Percentiles rank a stretch among this genome's conserved stretches.
phyloP scores from a whole-genome alignment of 148 eudicot species.

The Heliamphora exappendiculata region DNA sequence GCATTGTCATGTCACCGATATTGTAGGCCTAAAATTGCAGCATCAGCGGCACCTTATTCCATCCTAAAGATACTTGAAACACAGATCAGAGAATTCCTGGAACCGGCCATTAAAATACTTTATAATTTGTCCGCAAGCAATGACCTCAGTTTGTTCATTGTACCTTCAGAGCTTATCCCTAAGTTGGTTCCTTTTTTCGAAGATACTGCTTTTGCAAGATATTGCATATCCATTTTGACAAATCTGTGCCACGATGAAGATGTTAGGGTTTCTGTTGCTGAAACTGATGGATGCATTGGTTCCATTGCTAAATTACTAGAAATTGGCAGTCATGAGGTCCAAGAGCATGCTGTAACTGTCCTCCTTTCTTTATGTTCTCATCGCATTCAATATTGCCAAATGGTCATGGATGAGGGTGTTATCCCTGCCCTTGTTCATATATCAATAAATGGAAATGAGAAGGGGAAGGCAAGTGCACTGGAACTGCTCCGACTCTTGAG shows the following conservation, averaged over 20 bases:
- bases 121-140: constrained; percentile 39
- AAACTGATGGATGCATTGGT: constrained; percentile 64
- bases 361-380: constrained; percentile 62
- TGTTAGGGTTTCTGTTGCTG: constrained; percentile 33
- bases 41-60: constrained; percentile 38
- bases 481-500: constrained; percentile 55
- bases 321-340: constrained; percentile 35
- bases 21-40: constrained; percentile 28
- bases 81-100: constrained; percentile 31
- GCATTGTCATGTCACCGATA: constrained; percentile 27
- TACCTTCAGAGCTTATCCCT: constrained; percentile 38
- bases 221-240: constrained; percentile 45
- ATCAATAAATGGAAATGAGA: constrained; percentile 49
- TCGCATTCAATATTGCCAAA: constrained; percentile 35
- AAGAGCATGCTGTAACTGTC: constrained; percentile 53
- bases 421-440: constrained; percentile 42
- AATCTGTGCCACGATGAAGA: constrained; percentile 42
- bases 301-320: constrained; percentile 57
- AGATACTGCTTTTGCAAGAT: constrained; percentile 38
- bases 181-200: constrained; percentile 47
- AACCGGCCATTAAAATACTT: constrained; percentile 44
- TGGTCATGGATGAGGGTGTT: constrained; percentile 66
- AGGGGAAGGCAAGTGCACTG: constrained; percentile 46
- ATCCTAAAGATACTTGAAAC: constrained; percentile 41
- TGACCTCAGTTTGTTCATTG: constrained; percentile 28